Conservation (phyloP, 129 eudicot genomes). For the Heracleum sosnowskyi region DNA sequence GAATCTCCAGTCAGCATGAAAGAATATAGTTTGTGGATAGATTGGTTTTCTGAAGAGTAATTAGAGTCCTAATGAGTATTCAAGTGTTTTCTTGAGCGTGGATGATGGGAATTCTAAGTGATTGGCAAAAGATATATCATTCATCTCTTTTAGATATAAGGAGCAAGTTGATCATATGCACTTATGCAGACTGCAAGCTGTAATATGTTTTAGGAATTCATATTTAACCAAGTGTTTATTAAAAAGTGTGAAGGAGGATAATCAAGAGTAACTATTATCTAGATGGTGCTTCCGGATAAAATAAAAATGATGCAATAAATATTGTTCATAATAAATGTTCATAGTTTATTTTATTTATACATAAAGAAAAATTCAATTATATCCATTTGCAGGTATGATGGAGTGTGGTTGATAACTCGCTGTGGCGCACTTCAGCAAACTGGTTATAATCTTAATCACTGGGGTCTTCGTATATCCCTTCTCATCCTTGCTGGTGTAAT, state of each 20-base stretch:
- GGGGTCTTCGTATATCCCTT: slow-evolving; percentile 19
- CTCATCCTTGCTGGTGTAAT: slow-evolving; percentile 20
- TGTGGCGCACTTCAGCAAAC: slow-evolving; percentile 21
- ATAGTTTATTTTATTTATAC: not conserved
- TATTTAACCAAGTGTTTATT: not conserved
- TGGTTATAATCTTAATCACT: slow-evolving; percentile 17
- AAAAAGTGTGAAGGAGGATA: not conserved
- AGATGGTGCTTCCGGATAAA: not conserved
- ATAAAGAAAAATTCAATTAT: not conserved
- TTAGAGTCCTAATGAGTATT: not conserved
- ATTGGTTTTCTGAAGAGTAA: not conserved
- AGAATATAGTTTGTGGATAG: not conserved
- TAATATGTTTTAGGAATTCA: not conserved
- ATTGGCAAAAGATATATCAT: not conserved
- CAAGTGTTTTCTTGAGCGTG: not conserved
- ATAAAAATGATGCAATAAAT: not conserved
- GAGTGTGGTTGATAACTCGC: slow-evolving; percentile 25
- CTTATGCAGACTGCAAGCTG: not conserved
- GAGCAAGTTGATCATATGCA: not conserved
- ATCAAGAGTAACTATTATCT: not conserved
- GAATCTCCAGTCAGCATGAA: not conserved
- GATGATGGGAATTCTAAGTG: not conserved
- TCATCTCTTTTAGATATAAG: not conserved
- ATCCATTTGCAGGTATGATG: slow-evolving; percentile 21
- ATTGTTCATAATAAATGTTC: not conserved